Evolutionary conservation across 2,329 filamentous ascomycete species (phyloP).

Genomic region (Claviceps sp.): DNA sequence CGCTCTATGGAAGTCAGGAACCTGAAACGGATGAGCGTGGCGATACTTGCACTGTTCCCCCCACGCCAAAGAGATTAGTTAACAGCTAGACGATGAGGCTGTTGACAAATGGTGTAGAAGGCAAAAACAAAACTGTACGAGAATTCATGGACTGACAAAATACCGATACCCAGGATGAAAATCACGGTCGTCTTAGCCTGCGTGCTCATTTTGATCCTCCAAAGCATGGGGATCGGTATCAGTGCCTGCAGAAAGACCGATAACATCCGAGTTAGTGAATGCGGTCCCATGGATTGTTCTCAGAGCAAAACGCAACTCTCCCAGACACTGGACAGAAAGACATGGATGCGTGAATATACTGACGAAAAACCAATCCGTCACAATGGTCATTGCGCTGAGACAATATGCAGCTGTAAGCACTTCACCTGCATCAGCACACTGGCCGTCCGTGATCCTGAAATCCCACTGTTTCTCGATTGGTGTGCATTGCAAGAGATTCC

Average conservation of each 20-base stretch:
- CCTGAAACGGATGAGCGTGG: constrained; percentile 37
- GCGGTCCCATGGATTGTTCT: background rate
- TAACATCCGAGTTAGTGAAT: background rate
- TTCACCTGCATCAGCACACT: constrained; percentile 29
- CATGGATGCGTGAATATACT: constrained; percentile 8
- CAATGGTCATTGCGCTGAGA: constrained; percentile 36
- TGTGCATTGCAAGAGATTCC: constrained; percentile 37
- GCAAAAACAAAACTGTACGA: too few relatives aligned
- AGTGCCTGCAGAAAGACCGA: constrained; percentile 23
- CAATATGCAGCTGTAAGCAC: constrained; percentile 36
- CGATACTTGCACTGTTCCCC: constrained; percentile 33
- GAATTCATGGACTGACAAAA: constrained; percentile 22
- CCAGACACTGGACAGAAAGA: too few relatives aligned
- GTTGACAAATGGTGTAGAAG: too few relatives aligned
- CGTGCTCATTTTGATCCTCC: constrained; percentile 38
- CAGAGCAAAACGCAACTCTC: background rate
- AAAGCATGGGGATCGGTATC: constrained; percentile 40
- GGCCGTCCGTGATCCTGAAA: constrained; percentile 28
- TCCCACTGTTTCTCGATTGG: constrained; percentile 40
- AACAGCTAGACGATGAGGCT: too few relatives aligned
- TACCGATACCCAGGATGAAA: constrained; percentile 33
- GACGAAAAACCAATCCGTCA: constrained; percentile 43
- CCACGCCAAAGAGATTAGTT: background rate
- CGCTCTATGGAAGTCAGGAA: constrained; percentile 32
- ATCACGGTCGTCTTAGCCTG: constrained; percentile 38